Base-by-base conservation (phyloP, 345 rosid species). In the Erucastrum elatum region DNA sequence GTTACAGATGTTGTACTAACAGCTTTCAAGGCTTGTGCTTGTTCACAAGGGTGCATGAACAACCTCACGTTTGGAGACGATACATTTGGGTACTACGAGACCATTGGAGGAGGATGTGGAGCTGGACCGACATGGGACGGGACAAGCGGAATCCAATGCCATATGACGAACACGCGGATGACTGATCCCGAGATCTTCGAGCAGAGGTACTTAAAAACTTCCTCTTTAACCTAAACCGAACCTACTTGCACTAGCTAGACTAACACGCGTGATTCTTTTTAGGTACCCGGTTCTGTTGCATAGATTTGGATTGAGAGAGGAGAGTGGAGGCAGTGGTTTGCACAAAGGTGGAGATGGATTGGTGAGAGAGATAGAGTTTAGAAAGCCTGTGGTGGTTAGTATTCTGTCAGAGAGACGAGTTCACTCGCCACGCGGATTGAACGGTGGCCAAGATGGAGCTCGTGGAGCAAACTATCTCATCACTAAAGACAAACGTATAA, bases 11-110 rank as follows among this genome's bases (percentile, higher is more conserved):
- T 90, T 15, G 84, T 91, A 4, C 87, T 95, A 33, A 88, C 94
- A 33, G 96, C 98, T 55, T 95, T 95, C 78, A 90, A 89, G 83
- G 97, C 97, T 2, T 93, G 99, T 79, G 98, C 98, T 58, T 95
- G 99, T 76, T 90, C 98, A 55, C 98, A 95, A 78, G 97, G 98
- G 21, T 95, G 99, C 72, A 95, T 95, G 99, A 95, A 95, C 77
- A 95, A 95, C 82, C 92, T 95, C 75, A 93, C 99, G 64, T 95
- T 93, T 49, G 99, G 99, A 37, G 96, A 95, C 6, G 77, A 87
- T 41, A 89, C 93, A 13, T 95, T 90, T 27, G 98, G 99, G 26
- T 93, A 95, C 72, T 95, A 93, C 4, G 99, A 95, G 77, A 95
- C 99, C 55, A 93, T 95, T 1, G 99, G 96, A 44, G 97, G 99